These are phyloP conservation scores for Cryptococcus sp. DNA, from an alignment of 1,284 basidiomycete genomes.

Conservation along the genomic window DNA sequence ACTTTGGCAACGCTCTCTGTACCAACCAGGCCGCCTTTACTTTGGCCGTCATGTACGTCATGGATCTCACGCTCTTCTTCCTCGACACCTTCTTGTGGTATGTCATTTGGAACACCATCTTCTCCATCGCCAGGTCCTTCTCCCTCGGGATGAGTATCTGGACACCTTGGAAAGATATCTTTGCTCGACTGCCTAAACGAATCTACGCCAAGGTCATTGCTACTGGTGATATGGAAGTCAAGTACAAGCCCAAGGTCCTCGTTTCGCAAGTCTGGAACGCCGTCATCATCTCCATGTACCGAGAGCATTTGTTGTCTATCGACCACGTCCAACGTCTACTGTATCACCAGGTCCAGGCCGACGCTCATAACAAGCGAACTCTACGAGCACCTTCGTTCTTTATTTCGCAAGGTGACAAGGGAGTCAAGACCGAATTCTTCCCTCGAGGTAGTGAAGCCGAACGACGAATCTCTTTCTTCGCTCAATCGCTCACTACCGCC, in stretches of 20 bases:
- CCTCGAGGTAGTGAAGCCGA: slow-evolving; percentile 86
- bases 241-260: slow-evolving; percentile 96
- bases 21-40: slow-evolving; percentile 86
- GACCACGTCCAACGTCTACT: slow-evolving; percentile 91
- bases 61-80: slow-evolving; percentile 93
- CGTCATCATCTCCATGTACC: slow-evolving; percentile 98
- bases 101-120: slow-evolving; percentile 91
- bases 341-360: slow-evolving; percentile 87
- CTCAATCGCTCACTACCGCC: slow-evolving; percentile 84
- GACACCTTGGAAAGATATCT: slow-evolving; percentile 97
- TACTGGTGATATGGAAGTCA: slow-evolving; percentile 87
- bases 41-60: slow-evolving; percentile 90
- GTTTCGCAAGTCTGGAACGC: slow-evolving; percentile 98
- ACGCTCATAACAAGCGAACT: slow-evolving; percentile 75
- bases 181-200: slow-evolving; percentile 83
- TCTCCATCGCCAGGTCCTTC: slow-evolving; percentile 86
- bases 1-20: slow-evolving; percentile 75
- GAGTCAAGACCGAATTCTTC: slow-evolving; percentile 86
- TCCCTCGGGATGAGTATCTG: slow-evolving; percentile 86
- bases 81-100: slow-evolving; percentile 96
- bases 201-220: slow-evolving; percentile 91
- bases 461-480: slow-evolving; percentile 92
- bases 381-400: slow-evolving; percentile 91
- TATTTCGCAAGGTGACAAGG: slow-evolving; percentile 81
- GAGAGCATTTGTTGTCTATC: slow-evolving; percentile 91